phyloP scores from a whole-genome alignment of 1,284 basidiomycete species.

The Irpex sp. region DNA sequence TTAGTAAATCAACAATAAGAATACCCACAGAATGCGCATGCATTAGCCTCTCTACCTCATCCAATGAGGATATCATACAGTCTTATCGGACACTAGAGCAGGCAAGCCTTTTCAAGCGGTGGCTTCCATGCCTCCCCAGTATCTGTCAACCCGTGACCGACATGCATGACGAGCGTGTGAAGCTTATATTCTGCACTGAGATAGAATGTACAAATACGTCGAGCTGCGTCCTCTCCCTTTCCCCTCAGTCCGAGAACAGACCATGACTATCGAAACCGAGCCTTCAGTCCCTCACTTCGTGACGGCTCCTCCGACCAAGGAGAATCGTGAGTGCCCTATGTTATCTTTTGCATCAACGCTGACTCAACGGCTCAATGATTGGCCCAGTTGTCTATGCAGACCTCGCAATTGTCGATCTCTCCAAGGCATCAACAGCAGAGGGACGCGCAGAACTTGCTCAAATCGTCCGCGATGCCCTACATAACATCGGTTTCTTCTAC shows the following conservation, averaged over 20 bases:
- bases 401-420: conserved; percentile 61
- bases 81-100: not conserved
- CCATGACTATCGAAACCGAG: conserved; percentile 1
- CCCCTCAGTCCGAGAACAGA: not conserved
- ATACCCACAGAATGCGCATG: too few species aligned
- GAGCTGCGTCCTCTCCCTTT: too few species aligned
- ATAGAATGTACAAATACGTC: too few species aligned
- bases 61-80: not conserved
- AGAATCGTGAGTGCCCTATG: conserved; percentile 28
- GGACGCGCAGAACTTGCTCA: conserved; percentile 43
- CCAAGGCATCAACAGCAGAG: conserved; percentile 43
- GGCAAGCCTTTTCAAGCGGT: not conserved
- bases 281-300: conserved; percentile 30
- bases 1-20: too few species aligned
- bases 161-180: not conserved
- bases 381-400: conserved; percentile 58
- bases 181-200: not conserved
- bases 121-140: not conserved
- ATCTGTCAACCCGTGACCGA: not conserved
- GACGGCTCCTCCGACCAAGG: conserved; percentile 31
- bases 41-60: too few species aligned
- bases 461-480: conserved; percentile 54
- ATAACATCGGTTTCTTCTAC: conserved; percentile 61
- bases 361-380: not conserved
- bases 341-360: not conserved